phyloP scores from a whole-genome alignment of 768 basidiomycete species.

The Pleurotus djamor region DNA sequence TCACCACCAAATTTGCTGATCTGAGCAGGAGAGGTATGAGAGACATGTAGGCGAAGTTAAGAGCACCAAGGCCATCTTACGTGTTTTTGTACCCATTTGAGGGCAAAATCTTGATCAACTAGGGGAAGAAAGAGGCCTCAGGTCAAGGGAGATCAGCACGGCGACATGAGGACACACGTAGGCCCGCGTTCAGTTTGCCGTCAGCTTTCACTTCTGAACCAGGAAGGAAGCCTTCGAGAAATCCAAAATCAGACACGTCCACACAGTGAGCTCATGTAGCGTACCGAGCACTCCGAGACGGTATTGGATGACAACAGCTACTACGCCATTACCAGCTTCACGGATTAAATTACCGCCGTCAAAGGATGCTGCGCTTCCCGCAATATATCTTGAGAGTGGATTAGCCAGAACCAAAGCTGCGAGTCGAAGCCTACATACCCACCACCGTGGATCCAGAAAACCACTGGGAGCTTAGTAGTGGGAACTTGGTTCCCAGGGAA shows the following conservation, averaged over 20 bases:
- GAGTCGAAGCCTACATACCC: not conserved
- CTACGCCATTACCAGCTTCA: constrained; percentile 17
- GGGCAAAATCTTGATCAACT: constrained; percentile 22
- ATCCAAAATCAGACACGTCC: not conserved
- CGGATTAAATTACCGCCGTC: constrained; percentile 7
- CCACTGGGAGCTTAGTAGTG: constrained; percentile 16
- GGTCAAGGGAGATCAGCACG: constrained; percentile 8
- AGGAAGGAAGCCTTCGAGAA: not conserved
- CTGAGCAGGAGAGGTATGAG: not conserved
- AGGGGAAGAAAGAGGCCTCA: constrained; percentile 3
- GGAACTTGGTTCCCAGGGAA: constrained; percentile 26
- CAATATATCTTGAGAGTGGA: not conserved
- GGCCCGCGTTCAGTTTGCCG: constrained; percentile 1
- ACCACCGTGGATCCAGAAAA: constrained; percentile 11
- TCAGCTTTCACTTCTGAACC: not conserved
- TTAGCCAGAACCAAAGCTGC: not conserved
- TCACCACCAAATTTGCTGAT: not conserved
- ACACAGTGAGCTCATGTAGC: not conserved
- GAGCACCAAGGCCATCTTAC: constrained; percentile 3
- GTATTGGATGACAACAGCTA: constrained; percentile 40
- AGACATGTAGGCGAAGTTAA: not conserved
- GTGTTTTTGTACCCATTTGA: constrained; percentile 45
- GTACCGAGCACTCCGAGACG: constrained; percentile 35
- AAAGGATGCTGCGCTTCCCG: constrained; percentile 5
- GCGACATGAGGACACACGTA: not conserved